Percentiles rank a stretch among this genome's conserved stretches.
These are phyloP conservation scores for Ophiostoma ulmi DNA, from an alignment of 2,329 filamentous ascomycete species.

Conservation along the genomic window DNA sequence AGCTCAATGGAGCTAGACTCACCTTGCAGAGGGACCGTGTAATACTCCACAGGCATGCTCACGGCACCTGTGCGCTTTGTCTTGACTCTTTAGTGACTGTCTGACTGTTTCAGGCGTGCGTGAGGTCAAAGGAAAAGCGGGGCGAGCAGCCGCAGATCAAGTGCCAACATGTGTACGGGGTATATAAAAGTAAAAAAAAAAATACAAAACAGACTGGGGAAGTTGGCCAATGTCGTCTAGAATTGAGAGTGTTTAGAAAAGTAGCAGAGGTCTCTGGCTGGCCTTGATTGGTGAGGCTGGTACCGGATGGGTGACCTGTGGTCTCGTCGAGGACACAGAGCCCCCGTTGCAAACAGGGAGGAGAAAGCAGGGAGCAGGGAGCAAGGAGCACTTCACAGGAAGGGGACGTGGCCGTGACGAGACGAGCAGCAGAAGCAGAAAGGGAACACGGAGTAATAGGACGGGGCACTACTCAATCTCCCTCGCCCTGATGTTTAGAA, in stretches of 20 bases:
- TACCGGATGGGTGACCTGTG: not conserved
- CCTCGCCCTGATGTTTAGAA: not conserved
- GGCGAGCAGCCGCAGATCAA: conserved; percentile 21
- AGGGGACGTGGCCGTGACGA: not conserved
- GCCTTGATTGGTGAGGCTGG: not conserved
- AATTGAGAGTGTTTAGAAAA: not conserved
- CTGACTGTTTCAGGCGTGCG: conserved; percentile 24
- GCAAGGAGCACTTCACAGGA: not conserved
- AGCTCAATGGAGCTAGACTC: not conserved
- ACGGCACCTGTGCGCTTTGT: not conserved
- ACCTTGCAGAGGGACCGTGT: not conserved
- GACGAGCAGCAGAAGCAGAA: not conserved
- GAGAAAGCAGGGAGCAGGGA: not conserved
- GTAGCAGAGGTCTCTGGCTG: not conserved
- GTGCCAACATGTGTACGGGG: conserved; percentile 2
- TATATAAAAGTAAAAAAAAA: too few relatives aligned
- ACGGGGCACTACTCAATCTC: not conserved
- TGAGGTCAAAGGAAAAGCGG: conserved; percentile 24
- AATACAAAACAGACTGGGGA: too few relatives aligned
- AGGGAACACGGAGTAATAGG: not conserved
- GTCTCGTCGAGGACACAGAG: not conserved
- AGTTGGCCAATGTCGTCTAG: not conserved
- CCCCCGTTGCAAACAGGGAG: not conserved
- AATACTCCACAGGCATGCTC: too few relatives aligned
- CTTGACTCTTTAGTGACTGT: not conserved